These are phyloP conservation scores for Porcisia hertigi DNA, from an alignment of 208 protist genomes.

Conservation along the genomic window DNA sequence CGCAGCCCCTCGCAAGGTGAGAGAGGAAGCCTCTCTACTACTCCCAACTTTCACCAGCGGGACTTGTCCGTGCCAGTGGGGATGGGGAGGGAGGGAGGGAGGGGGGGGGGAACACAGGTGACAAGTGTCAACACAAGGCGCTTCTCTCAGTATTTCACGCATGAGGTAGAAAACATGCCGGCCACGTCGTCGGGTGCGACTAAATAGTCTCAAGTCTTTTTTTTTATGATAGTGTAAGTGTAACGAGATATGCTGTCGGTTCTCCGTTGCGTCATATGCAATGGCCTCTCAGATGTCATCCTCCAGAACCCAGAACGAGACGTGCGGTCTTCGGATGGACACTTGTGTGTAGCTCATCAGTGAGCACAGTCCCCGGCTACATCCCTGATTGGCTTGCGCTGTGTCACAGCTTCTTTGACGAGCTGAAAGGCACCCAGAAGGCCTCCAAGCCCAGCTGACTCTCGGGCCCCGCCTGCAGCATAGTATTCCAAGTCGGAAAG, in stretches of 20 bases:
- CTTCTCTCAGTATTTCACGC: not conserved
- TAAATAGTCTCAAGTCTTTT: not conserved
- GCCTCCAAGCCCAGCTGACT: conserved; percentile 58
- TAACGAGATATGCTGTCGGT: no score
- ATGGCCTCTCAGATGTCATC: not conserved
- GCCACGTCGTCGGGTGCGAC: not conserved
- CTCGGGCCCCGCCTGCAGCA: conserved; percentile 65
- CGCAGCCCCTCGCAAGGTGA: not conserved
- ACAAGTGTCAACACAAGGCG: not conserved
- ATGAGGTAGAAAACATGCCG: not conserved
- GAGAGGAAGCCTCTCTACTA: no score
- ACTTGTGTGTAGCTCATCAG: not conserved
- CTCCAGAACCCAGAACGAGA: not conserved
- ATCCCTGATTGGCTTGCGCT: conserved; percentile 62
- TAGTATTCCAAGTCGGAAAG: conserved; percentile 84
- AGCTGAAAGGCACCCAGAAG: conserved; percentile 84
- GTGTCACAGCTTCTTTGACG: conserved; percentile 82
- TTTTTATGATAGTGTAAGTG: not conserved
- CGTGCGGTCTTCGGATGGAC: not conserved
- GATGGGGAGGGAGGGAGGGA: no score
- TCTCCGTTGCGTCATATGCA: not conserved
- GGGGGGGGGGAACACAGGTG: not conserved
- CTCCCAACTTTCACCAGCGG: no score
- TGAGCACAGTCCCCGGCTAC: conserved; percentile 29
- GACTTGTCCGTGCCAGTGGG: no score